A percentile compares a stretch with the other conserved stretches of the same genome.
These are phyloP conservation scores for Rosa chinensis DNA, from an alignment of 306 rosid genomes.

Conservation along the genomic window DNA sequence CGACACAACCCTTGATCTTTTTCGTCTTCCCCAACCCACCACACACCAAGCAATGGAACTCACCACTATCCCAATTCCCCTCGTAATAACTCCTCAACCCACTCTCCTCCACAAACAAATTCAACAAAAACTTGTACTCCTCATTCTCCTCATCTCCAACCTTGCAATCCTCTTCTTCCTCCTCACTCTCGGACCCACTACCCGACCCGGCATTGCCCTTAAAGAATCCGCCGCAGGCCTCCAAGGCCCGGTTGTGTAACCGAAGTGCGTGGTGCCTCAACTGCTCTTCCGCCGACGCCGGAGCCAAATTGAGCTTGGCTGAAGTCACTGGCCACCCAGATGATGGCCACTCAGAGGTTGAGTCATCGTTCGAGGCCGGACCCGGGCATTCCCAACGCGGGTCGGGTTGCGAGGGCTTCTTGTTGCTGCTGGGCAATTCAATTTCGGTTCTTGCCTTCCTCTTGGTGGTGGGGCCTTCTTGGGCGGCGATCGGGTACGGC, in stretches of 20 bases:
- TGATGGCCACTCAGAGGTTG: not conserved
- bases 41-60: conserved; percentile 73
- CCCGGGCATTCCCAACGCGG: conserved; percentile 36
- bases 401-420: conserved; percentile 20
- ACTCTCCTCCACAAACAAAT: conserved; percentile 44
- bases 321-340: conserved; percentile 37
- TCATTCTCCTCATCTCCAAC: conserved; percentile 15
- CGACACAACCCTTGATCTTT: conserved; percentile 52
- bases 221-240: conserved; percentile 45
- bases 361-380: not conserved
- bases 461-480: not conserved
- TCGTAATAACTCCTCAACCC: conserved; percentile 59
- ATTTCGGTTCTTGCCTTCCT: not conserved
- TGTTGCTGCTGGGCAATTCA: not conserved
- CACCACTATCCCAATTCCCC: conserved; percentile 46
- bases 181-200: conserved; percentile 33
- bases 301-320: conserved; percentile 24
- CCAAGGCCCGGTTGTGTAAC: conserved; percentile 46
- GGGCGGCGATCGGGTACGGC: not conserved
- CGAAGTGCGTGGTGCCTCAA: conserved; percentile 27
- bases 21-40: conserved; percentile 55
- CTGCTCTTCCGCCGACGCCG: conserved; percentile 32
- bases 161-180: conserved; percentile 8
- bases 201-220: conserved; percentile 17
- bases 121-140: conserved; percentile 45